Evolutionary conservation across 2,329 filamentous ascomycete species (phyloP).

Genomic region (Endocalyx cinctus): DNA sequence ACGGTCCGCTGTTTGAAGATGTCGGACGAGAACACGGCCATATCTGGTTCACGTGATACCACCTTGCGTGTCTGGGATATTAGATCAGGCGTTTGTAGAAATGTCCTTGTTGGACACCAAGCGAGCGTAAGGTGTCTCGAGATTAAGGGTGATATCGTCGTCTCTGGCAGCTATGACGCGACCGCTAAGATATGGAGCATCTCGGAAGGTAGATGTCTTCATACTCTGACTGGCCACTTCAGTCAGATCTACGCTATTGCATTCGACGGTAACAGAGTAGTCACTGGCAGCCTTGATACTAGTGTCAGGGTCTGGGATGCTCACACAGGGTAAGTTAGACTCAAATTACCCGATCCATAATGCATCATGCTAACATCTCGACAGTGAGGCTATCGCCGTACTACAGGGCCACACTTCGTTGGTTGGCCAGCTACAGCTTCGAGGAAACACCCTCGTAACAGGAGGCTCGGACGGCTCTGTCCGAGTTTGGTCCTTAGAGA

Average conservation of each 20-base stretch:
- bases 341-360: not conserved
- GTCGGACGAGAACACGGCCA: conserved; percentile 89
- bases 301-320: conserved; percentile 97
- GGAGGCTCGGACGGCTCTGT: conserved; percentile 96
- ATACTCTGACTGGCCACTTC: conserved; percentile 89
- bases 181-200: conserved; percentile 98
- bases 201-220: conserved; percentile 85
- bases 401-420: conserved; percentile 95
- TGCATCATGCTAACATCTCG: not conserved
- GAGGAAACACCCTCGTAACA: conserved; percentile 89
- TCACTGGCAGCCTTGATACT: conserved; percentile 93
- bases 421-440: conserved; percentile 94
- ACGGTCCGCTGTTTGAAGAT: conserved; percentile 97
- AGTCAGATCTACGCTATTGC: conserved; percentile 99
- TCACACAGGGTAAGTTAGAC: conserved; percentile 67
- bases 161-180: conserved; percentile 98
- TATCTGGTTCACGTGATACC: conserved; percentile 93
- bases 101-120: conserved; percentile 90
- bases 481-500: conserved; percentile 89
- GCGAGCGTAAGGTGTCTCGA: conserved; percentile 93
- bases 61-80: conserved; percentile 96
- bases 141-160: conserved; percentile 92
- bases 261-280: conserved; percentile 89
- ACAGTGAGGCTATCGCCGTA: conserved; percentile 75
- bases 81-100: conserved; percentile 78